Conservation (phyloP, 257 asterid species). For the Penstemon newberryi region DNA sequence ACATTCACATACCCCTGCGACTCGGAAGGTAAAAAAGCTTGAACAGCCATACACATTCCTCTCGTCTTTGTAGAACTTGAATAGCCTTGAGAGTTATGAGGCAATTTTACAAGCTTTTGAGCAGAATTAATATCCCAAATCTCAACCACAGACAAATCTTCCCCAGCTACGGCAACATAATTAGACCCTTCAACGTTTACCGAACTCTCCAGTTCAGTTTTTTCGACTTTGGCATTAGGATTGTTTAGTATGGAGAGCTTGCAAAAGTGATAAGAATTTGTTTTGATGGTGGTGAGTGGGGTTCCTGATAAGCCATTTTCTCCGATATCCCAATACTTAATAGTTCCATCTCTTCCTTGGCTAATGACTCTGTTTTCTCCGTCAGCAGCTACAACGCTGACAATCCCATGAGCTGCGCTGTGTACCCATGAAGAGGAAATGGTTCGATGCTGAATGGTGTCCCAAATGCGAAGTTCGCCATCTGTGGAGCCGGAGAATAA, state of each 20-base stretch:
- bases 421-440: conserved; percentile 86
- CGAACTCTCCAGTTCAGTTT: conserved; percentile 16
- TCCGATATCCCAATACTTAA: conserved; percentile 82
- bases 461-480: conserved; percentile 93
- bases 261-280: conserved; percentile 88
- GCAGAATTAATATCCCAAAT: conserved; percentile 76
- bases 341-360: conserved; percentile 94
- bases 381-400: conserved; percentile 55
- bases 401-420: conserved; percentile 88
- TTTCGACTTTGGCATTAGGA: conserved; percentile 25
- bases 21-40: conserved; percentile 57
- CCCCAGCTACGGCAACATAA: conserved; percentile 70
- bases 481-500: conserved; percentile 80
- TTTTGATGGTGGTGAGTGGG: conserved; percentile 63
- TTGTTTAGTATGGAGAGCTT: conserved; percentile 64
- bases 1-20: conserved; percentile 56
- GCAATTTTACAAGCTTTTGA: conserved; percentile 47
- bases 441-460: conserved; percentile 71
- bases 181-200: conserved; percentile 38
- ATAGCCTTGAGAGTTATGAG: conserved; percentile 41
- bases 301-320: conserved; percentile 67
- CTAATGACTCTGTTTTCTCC: conserved; percentile 68
- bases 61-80: conserved; percentile 44
- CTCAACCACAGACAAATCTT: conserved; percentile 73
- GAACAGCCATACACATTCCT: conserved; percentile 92